Percentiles rank a stretch among this genome's conserved stretches.
Conservation (phyloP, 768 basidiomycete genomes). For the Saitozyma podzolica region DNA sequence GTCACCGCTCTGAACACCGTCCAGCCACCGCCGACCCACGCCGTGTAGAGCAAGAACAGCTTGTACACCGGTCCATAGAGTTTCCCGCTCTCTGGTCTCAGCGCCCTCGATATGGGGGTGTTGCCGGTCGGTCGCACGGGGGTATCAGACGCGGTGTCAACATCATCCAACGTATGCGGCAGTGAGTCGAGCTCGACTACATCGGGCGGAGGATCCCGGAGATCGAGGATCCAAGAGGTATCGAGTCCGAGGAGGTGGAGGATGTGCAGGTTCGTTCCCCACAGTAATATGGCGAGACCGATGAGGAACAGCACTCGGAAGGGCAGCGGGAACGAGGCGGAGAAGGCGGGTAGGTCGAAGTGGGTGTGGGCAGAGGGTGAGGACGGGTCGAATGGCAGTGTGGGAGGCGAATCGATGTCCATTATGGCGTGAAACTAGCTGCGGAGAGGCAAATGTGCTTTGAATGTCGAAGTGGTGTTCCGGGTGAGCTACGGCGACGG, state of each 20-base stretch:
- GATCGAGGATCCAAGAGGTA: slow-evolving; percentile 67
- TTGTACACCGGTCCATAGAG: slow-evolving; percentile 59
- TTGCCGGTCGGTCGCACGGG: slow-evolving; percentile 5
- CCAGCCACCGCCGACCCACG: slow-evolving; percentile 71
- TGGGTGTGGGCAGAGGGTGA: slow-evolving; percentile 34
- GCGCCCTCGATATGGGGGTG: neutral
- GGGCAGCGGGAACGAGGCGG: slow-evolving; percentile 70
- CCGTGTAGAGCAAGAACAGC: slow-evolving; percentile 63
- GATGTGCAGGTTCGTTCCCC: slow-evolving; percentile 90
- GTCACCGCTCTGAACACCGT: slow-evolving; percentile 64
- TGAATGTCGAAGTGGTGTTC: no score
- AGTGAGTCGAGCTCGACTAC: neutral
- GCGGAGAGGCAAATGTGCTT: neutral
- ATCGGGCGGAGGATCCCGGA: slow-evolving; percentile 22
- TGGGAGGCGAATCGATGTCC: slow-evolving; percentile 52
- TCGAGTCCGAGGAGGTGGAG: slow-evolving; percentile 75
- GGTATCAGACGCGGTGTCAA: slow-evolving; percentile 11
- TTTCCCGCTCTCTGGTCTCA: slow-evolving; percentile 26
- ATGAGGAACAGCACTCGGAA: slow-evolving; percentile 82
- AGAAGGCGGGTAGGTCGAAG: slow-evolving; percentile 49
- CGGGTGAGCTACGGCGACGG: no score
- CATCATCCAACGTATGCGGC: slow-evolving; percentile 4
- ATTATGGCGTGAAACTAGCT: slow-evolving; percentile 17
- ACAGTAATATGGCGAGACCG: slow-evolving; percentile 78
- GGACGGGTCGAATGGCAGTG: slow-evolving; percentile 12